Conservation (phyloP, 345 rosid genomes). For the Populus nigra region DNA sequence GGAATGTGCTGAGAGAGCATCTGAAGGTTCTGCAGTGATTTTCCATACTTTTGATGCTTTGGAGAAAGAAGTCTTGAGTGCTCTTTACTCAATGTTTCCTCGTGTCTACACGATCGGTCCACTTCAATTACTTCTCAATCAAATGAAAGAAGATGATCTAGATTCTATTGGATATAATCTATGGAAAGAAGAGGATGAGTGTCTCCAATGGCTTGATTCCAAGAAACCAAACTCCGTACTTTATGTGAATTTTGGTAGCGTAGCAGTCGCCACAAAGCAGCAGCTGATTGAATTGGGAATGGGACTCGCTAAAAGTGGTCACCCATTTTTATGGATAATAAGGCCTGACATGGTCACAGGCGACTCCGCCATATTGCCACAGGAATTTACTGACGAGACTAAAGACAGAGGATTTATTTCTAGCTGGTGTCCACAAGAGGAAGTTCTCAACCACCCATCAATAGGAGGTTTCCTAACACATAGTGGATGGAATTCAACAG, state of each 20-base stretch:
- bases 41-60: constrained; percentile 15
- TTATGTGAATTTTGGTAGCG: not conserved
- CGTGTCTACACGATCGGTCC: constrained; percentile 6
- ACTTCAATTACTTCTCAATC: not conserved
- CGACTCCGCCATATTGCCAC: not conserved
- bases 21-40: not conserved
- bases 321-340: not conserved
- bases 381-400: not conserved
- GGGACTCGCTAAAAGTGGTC: not conserved
- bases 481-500: not conserved
- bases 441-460: not conserved
- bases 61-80: not conserved
- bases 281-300: not conserved
- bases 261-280: not conserved
- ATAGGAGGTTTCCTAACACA: not conserved
- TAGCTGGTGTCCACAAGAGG: not conserved
- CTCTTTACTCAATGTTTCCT: not conserved
- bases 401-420: not conserved
- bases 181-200: constrained; percentile 1
- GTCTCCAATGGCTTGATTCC: constrained; percentile 3
- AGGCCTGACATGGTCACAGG: not conserved
- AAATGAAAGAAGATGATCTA: not conserved
- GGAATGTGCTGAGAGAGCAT: not conserved
- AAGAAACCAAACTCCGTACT: not conserved
- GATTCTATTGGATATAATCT: not conserved